These are phyloP conservation scores for Aspergillus campestris DNA, from an alignment of 495 filamentous ascomycete genomes.

Conservation along the genomic window DNA sequence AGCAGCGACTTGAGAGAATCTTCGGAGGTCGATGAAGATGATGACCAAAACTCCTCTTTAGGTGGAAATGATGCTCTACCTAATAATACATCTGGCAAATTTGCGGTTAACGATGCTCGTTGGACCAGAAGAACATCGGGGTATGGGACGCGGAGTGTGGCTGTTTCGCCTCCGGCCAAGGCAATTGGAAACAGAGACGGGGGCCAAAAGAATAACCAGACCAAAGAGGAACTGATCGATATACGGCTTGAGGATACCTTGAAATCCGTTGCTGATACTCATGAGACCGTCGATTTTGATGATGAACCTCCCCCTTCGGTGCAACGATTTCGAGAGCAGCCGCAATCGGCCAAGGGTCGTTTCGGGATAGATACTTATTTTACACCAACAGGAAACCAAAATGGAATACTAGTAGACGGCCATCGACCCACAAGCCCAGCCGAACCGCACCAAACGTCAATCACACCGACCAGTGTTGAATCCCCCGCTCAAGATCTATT, in stretches of 20 bases:
- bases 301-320: constrained; percentile 72
- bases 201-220: constrained; percentile 45
- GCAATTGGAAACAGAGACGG: constrained; percentile 23
- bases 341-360: constrained; percentile 22
- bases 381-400: constrained; percentile 40
- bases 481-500: constrained; percentile 71
- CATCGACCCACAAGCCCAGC: constrained; percentile 36
- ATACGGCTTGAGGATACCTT: constrained; percentile 70
- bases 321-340: constrained; percentile 65
- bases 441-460: constrained; percentile 27
- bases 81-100: constrained; percentile 11
- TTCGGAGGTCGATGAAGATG: constrained; percentile 68
- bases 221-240: constrained; percentile 72
- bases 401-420: constrained; percentile 29
- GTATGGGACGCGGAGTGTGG: constrained; percentile 11
- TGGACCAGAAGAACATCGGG: too few relatives aligned
- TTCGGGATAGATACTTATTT: constrained; percentile 29
- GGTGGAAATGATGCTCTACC: constrained; percentile 38
- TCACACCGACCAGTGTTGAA: constrained; percentile 45
- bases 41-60: constrained; percentile 53
- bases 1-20: constrained; percentile 70
- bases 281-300: constrained; percentile 52
- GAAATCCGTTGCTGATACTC: constrained; percentile 30
- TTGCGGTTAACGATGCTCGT: too few relatives aligned
- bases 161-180: constrained; percentile 24